A percentile compares a stretch with the other conserved stretches of the same genome.
phyloP scores from a whole-genome alignment of 345 rosid species.

The Gossypioides kirkii region DNA sequence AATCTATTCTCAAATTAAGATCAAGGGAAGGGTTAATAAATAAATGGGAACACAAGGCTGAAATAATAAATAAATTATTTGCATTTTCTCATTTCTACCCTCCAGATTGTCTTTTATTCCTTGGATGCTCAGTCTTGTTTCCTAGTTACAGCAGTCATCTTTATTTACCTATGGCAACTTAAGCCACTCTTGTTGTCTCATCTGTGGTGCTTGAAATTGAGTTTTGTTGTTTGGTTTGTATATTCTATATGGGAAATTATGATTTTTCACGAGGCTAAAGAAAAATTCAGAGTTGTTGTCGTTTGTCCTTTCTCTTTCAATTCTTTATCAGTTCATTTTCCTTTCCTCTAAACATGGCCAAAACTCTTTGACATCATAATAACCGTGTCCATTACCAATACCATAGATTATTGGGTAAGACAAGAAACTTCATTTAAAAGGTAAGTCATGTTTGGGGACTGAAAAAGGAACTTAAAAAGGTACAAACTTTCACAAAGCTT shows the following conservation, averaged over 20 bases:
- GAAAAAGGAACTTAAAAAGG: background rate
- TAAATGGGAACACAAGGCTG: constrained; percentile 7
- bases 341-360: background rate
- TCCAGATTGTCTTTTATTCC: constrained; percentile 5
- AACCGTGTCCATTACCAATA: background rate
- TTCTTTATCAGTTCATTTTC: background rate
- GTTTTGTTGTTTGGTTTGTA: background rate
- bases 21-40: constrained; percentile 11
- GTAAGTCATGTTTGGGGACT: background rate
- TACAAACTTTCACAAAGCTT: background rate
- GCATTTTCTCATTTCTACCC: constrained; percentile 10
- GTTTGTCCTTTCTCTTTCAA: background rate
- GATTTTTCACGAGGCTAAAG: background rate
- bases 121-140: background rate
- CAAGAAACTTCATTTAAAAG: no score
- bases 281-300: background rate
- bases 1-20: constrained; percentile 12
- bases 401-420: background rate
- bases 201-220: background rate
- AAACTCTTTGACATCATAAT: background rate
- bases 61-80: background rate
- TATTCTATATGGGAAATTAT: background rate
- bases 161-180: background rate
- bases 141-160: background rate
- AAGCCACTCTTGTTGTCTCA: background rate